Base-by-base conservation (phyloP, 106 monocot genomes). In the Acanthochlamys bracteata region DNA sequence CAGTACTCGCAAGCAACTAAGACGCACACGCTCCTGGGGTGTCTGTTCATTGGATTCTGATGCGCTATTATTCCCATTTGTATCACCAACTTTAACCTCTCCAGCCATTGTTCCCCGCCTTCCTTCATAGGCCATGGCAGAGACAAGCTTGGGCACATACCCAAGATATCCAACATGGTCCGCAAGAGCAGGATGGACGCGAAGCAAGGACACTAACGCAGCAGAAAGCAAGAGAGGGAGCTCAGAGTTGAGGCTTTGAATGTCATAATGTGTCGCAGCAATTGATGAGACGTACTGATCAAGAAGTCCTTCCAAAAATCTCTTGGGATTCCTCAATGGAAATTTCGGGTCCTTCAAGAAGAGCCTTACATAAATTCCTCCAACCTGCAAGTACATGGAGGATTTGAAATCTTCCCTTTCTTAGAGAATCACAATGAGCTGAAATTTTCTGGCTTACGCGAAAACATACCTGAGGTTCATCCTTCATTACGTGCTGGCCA, bases 121-220 rank as follows among this genome's bases (percentile, higher is more conserved):
- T 67, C 98, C 98, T 68, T 98, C 98, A 77, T 83, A 85, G 12
- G 98, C 98, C 85, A 98, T 85, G 20, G 92, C 88, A 55, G 88
- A 66, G 67, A 98, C 92, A 73, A 98, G 85, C 61, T 98, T 98
- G 41, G 98, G 98, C 67, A 98, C 85, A 81, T 98, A 98, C 8
- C 98, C 98, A 72, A 98, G 83, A 80, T 85, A 98, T 40, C 98
- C 98, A 76, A 92, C 92, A 75, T 98, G 98, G 66, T 98, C 98
- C 55, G 92, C 82, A 47, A 98, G 82, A 24, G 92, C 76, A 55
- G 91, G 98, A 69, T 98, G 98, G 46, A 98, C 98, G 22, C 98
- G 80, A 54, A 98, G 61, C 78, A 98, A 76, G 39, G 98, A 98
- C 39, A 98, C 98, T 57, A 98, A 74, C 60, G 98, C 98, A 71